Percentiles rank a stretch among this genome's conserved stretches.
phyloP scores from a whole-genome alignment of 768 basidiomycete species.

The Mycena sanguinolenta region DNA sequence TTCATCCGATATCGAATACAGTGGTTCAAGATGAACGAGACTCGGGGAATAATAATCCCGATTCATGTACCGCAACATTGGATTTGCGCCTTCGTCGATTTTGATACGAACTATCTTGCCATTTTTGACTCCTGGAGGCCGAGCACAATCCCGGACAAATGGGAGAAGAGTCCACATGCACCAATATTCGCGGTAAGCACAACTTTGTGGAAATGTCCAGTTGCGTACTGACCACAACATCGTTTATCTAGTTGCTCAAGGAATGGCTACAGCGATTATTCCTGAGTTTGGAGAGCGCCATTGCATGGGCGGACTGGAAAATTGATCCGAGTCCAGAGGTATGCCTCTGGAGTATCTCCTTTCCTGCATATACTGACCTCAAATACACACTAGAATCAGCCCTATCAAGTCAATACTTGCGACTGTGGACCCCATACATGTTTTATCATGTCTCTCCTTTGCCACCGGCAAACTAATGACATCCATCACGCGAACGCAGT shows the following conservation, averaged over 20 bases:
- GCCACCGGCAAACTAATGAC: not conserved
- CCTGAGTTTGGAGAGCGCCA: no score
- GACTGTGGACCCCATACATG: no score
- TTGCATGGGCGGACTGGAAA: no score
- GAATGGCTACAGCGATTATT: no score
- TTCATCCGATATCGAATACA: not conserved
- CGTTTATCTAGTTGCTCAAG: no score
- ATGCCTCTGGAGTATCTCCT: no score
- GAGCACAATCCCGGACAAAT: not conserved
- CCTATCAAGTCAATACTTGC: no score
- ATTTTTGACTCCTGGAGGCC: not conserved
- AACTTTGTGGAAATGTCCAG: not conserved
- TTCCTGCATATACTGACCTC: no score
- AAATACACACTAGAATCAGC: no score
- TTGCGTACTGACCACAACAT: no score
- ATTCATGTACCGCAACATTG: slow-evolving; percentile 9
- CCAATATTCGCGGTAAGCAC: not conserved
- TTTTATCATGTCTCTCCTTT: not conserved
- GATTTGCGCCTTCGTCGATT: slow-evolving; percentile 12
- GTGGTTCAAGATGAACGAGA: slow-evolving; percentile 15
- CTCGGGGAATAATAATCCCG: not conserved
- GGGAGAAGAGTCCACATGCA: not conserved
- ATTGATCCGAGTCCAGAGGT: no score
- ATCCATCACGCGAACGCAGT: not conserved
- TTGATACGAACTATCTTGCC: not conserved